A percentile compares a stretch with the other conserved stretches of the same genome.
Evolutionary conservation across 2,329 filamentous ascomycete genomes (phyloP).

Genomic region (Paecilomyces dactylethromorphus): DNA sequence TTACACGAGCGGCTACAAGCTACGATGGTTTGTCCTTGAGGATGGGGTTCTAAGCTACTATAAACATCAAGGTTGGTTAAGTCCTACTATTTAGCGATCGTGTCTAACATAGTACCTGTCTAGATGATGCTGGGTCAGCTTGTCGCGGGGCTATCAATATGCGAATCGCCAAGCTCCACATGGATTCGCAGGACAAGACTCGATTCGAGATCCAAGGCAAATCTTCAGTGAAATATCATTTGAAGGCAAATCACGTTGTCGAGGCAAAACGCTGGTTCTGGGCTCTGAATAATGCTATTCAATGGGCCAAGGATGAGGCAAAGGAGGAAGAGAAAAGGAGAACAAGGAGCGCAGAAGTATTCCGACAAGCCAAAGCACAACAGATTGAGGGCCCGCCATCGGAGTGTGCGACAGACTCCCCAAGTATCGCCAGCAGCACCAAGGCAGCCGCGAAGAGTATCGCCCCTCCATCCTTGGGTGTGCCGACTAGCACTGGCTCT

Average conservation of each 20-base stretch:
- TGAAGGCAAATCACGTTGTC: constrained; percentile 96
- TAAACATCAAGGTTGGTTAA: constrained; percentile 69
- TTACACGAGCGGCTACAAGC: constrained; percentile 92
- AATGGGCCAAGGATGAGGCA: constrained; percentile 96
- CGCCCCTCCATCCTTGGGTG: constrained; percentile 27
- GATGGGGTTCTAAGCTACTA: constrained; percentile 98
- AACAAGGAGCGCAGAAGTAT: constrained; percentile 64
- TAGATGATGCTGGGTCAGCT: constrained; percentile 86
- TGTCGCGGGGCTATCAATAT: constrained; percentile 98
- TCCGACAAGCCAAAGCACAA: constrained; percentile 74
- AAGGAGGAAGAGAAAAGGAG: constrained; percentile 79
- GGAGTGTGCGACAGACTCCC: constrained; percentile 36
- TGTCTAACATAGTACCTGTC: not conserved
- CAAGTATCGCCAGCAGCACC: constrained; percentile 15
- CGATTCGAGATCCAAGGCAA: constrained; percentile 98
- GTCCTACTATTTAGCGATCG: not conserved
- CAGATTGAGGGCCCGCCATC: constrained; percentile 51
- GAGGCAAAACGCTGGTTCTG: constrained; percentile 99
- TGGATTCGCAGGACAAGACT: constrained; percentile 96
- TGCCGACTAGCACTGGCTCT: constrained; percentile 34
- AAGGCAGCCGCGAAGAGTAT: constrained; percentile 32
- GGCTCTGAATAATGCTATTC: constrained; percentile 97
- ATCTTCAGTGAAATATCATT: constrained; percentile 95
- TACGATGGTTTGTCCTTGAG: constrained; percentile 96
- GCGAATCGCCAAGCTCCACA: constrained; percentile 88